These are phyloP conservation scores for Penstemon davidsonii DNA, from an alignment of 257 asterid genomes.

Conservation along the genomic window DNA sequence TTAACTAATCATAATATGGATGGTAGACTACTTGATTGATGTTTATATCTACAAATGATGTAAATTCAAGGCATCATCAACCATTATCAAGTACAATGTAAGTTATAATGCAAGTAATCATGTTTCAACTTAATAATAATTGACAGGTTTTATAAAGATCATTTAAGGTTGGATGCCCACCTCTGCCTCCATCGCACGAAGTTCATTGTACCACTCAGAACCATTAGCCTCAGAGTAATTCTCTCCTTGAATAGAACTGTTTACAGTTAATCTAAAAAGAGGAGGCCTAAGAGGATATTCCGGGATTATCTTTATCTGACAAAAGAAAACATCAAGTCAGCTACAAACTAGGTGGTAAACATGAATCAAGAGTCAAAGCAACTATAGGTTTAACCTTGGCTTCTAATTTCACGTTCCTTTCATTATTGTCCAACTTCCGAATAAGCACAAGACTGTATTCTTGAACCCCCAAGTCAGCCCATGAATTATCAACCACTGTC, in stretches of 20 bases:
- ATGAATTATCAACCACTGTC: conserved; percentile 37
- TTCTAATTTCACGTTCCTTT: conserved; percentile 60
- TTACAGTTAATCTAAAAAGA: conserved; percentile 51
- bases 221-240: conserved; percentile 42
- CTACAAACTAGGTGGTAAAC: conserved; percentile 2
- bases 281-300: conserved; percentile 98
- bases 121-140: background rate
- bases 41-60: too few relatives aligned
- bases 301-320: conserved; percentile 68
- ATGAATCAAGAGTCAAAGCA: conserved; percentile 23
- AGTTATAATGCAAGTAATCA: background rate
- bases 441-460: conserved; percentile 65
- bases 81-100: background rate
- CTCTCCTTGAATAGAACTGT: conserved; percentile 43
- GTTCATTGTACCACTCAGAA: conserved; percentile 80
- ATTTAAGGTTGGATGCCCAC: conserved; percentile 42
- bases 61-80: too few relatives aligned
- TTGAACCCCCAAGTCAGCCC: conserved; percentile 64
- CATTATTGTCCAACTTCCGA: conserved; percentile 50
- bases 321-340: conserved; percentile 9
- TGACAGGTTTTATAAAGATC: conserved; percentile 6
- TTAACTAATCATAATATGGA: background rate
- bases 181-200: conserved; percentile 96
- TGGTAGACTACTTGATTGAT: background rate
- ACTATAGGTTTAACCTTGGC: conserved; percentile 59